These are phyloP conservation scores for Mycena maculata DNA, from an alignment of 768 basidiomycete genomes.

Conservation along the genomic window DNA sequence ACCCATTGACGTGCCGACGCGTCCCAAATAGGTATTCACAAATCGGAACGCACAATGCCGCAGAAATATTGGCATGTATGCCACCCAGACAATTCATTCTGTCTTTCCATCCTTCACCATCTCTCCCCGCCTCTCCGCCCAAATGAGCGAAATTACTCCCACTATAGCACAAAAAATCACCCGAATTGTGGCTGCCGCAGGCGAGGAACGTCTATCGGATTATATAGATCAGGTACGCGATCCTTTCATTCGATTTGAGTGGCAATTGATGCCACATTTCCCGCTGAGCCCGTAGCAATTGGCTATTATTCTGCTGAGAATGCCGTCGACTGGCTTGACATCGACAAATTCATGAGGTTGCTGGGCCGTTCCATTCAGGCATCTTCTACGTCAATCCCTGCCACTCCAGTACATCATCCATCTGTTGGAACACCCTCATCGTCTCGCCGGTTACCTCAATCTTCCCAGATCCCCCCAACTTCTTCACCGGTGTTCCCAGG, in stretches of 20 bases:
- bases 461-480: background rate
- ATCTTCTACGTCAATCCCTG: background rate
- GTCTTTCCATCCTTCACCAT: background rate
- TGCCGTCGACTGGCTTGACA: slow-evolving; percentile 12
- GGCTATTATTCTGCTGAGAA: slow-evolving; percentile 11
- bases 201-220: slow-evolving; percentile 1
- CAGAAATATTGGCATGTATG: background rate
- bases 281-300: background rate
- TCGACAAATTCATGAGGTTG: slow-evolving; percentile 18
- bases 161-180: background rate
- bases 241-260: background rate
- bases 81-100: background rate
- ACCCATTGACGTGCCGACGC: background rate
- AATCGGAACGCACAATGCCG: no score
- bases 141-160: no score
- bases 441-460: no score
- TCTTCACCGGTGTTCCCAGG: background rate
- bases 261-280: background rate
- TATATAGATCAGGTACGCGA: background rate
- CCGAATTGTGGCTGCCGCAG: slow-evolving; percentile 1
- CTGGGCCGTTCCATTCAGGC: background rate
- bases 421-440: no score
- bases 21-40: no score
- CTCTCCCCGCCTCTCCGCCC: no score
- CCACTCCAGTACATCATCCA: no score